phyloP scores from a whole-genome alignment of 768 basidiomycete species.

The Lentinula lateritia region DNA sequence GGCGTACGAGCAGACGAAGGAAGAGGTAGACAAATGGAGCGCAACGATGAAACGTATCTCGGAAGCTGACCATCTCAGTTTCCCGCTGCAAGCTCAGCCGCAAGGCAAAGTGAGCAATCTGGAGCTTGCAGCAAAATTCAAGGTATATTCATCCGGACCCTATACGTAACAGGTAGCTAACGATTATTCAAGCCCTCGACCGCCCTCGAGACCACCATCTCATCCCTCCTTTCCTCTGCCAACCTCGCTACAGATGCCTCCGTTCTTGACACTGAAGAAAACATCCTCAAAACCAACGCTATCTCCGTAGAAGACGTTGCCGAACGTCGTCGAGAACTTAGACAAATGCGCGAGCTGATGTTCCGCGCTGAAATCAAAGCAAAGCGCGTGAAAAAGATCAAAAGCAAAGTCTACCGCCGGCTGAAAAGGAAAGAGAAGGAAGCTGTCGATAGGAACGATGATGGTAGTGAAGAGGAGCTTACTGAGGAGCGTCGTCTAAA shows the following conservation, averaged over 20 bases:
- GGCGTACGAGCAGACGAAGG: slow-evolving; percentile 90
- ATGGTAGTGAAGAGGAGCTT: slow-evolving; percentile 40
- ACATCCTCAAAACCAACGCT: slow-evolving; percentile 67
- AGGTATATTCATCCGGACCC: slow-evolving; percentile 33
- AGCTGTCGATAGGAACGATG: slow-evolving; percentile 45
- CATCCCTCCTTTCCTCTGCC: slow-evolving; percentile 73
- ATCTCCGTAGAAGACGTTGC: slow-evolving; percentile 83
- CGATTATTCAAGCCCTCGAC: slow-evolving; percentile 59
- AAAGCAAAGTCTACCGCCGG: slow-evolving; percentile 88
- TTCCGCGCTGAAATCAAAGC: slow-evolving; percentile 92
- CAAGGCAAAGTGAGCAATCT: slow-evolving; percentile 58
- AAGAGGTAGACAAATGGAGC: slow-evolving; percentile 91
- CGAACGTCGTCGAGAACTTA: slow-evolving; percentile 73
- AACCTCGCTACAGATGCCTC: slow-evolving; percentile 45
- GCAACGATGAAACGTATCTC: slow-evolving; percentile 88
- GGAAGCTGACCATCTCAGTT: slow-evolving; percentile 86
- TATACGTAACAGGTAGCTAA: neutral
- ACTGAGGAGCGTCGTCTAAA: slow-evolving; percentile 51
- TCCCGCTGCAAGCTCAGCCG: slow-evolving; percentile 70
- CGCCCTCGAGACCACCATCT: slow-evolving; percentile 78
- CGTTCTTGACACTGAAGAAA: slow-evolving; percentile 71
- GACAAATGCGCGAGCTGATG: slow-evolving; percentile 87
- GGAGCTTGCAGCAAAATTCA: slow-evolving; percentile 80
- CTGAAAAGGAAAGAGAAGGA: slow-evolving; percentile 76
- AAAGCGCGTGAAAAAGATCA: slow-evolving; percentile 89